Conservation (phyloP, 2,329 filamentous ascomycete species). For the Diaporthe aspalathi region DNA sequence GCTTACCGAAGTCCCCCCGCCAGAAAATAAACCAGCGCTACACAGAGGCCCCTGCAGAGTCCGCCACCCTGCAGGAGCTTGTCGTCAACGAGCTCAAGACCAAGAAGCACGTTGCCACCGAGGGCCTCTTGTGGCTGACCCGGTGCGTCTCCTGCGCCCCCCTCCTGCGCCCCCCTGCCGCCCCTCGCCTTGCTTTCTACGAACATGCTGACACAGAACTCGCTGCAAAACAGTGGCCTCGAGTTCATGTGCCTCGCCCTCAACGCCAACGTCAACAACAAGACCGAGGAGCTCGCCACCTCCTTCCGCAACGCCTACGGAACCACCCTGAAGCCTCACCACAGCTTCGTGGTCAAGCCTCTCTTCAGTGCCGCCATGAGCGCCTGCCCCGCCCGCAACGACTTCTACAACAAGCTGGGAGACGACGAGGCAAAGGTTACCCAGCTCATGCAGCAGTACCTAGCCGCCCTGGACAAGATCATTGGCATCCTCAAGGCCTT, state of each 20-base stretch:
- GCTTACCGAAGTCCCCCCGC: not conserved
- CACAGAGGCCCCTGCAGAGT: slow-evolving; percentile 80
- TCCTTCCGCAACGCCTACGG: slow-evolving; percentile 91
- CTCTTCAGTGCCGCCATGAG: slow-evolving; percentile 94
- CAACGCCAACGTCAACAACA: slow-evolving; percentile 77
- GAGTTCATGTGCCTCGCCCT: slow-evolving; percentile 93
- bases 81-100: slow-evolving; percentile 87
- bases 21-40: slow-evolving; percentile 92
- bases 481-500: slow-evolving; percentile 79
- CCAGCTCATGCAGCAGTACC: slow-evolving; percentile 75
- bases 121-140: slow-evolving; percentile 90
- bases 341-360: slow-evolving; percentile 89
- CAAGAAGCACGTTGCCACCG: slow-evolving; percentile 88
- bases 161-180: slow-evolving; percentile 23
- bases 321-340: slow-evolving; percentile 89
- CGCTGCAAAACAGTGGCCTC: slow-evolving; percentile 72
- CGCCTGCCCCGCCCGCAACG: slow-evolving; percentile 90
- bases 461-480: slow-evolving; percentile 80
- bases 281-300: slow-evolving; percentile 79
- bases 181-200: no score
- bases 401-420: slow-evolving; percentile 92
- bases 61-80: slow-evolving; percentile 86
- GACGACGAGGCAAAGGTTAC: slow-evolving; percentile 70
- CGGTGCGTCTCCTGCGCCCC: slow-evolving; percentile 66
- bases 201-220: slow-evolving; percentile 29